A percentile compares a stretch with the other conserved stretches of the same genome.
These are phyloP conservation scores for Trichoderma sp. DNA, from an alignment of 2,329 filamentous ascomycete genomes.

Conservation along the genomic window DNA sequence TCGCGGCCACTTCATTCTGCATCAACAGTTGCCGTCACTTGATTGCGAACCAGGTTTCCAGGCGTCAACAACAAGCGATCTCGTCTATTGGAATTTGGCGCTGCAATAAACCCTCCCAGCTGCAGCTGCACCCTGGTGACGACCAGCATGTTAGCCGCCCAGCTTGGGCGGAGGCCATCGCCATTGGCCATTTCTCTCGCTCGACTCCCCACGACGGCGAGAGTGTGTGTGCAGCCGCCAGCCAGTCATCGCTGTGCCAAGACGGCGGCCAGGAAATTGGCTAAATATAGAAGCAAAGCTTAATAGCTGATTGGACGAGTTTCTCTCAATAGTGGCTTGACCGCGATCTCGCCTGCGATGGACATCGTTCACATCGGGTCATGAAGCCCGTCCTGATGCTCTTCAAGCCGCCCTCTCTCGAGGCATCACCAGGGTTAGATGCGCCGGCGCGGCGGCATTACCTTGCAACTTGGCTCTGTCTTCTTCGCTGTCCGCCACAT, in stretches of 20 bases:
- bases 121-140: constrained; percentile 12
- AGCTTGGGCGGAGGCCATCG: constrained; percentile 1
- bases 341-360: constrained; percentile 27
- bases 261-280: constrained; percentile 10
- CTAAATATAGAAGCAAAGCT: constrained; percentile 40
- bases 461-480: background rate
- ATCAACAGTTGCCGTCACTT: background rate
- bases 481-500: constrained; percentile 2
- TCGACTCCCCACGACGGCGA: constrained; percentile 23
- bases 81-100: background rate
- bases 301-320: constrained; percentile 36
- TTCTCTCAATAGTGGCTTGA: constrained; percentile 25
- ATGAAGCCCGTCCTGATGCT: constrained; percentile 26
- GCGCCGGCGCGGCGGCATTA: background rate
- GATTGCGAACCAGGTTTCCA: background rate
- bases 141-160: constrained; percentile 21
- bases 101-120: background rate
- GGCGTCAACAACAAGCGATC: background rate
- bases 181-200: constrained; percentile 28
- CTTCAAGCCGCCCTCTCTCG: constrained; percentile 18
- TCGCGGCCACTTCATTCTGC: background rate
- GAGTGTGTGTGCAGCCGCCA: constrained; percentile 43
- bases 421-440: background rate
- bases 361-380: constrained; percentile 28
- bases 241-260: constrained; percentile 32